These are phyloP conservation scores for Zygotorulaspora florentina DNA, from an alignment of 805 yeast genomes.

Conservation along the genomic window DNA sequence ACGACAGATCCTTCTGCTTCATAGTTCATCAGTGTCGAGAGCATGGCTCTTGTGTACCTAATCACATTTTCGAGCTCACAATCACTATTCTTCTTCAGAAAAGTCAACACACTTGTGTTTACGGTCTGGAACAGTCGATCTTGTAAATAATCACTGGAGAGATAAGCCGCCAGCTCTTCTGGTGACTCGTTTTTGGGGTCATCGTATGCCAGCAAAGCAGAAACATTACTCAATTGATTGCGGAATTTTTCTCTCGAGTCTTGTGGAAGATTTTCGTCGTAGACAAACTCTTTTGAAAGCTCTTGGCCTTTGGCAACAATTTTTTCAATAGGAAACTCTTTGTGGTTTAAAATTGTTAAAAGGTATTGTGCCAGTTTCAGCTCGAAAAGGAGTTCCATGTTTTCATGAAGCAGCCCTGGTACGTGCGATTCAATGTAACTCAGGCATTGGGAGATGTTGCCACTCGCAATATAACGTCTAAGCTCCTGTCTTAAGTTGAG, in stretches of 20 bases:
- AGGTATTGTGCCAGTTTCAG: slow-evolving; percentile 27
- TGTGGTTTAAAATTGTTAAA: slow-evolving; percentile 15
- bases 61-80: slow-evolving; percentile 44
- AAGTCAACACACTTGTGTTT: slow-evolving; percentile 40
- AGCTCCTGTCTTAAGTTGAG: slow-evolving; percentile 44
- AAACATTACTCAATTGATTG: slow-evolving; percentile 42
- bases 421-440: slow-evolving; percentile 33
- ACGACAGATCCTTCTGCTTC: slow-evolving; percentile 33
- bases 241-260: slow-evolving; percentile 34
- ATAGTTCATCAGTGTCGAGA: slow-evolving; percentile 33
- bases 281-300: slow-evolving; percentile 24
- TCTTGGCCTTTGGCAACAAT: slow-evolving; percentile 25
- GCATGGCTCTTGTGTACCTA: slow-evolving; percentile 39
- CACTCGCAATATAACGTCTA: slow-evolving; percentile 40
- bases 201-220: slow-evolving; percentile 50
- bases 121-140: slow-evolving; percentile 31
- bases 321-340: slow-evolving; percentile 14
- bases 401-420: slow-evolving; percentile 23
- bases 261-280: slow-evolving; percentile 13
- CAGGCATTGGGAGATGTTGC: slow-evolving; percentile 44
- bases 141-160: slow-evolving; percentile 28
- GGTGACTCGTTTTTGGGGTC: slow-evolving; percentile 43
- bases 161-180: slow-evolving; percentile 23
- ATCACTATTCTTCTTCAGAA: slow-evolving; percentile 41
- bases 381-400: slow-evolving; percentile 29